phyloP scores from a whole-genome alignment of 371 early-diverging fungal species.

The Rhizopus stolonifer region DNA sequence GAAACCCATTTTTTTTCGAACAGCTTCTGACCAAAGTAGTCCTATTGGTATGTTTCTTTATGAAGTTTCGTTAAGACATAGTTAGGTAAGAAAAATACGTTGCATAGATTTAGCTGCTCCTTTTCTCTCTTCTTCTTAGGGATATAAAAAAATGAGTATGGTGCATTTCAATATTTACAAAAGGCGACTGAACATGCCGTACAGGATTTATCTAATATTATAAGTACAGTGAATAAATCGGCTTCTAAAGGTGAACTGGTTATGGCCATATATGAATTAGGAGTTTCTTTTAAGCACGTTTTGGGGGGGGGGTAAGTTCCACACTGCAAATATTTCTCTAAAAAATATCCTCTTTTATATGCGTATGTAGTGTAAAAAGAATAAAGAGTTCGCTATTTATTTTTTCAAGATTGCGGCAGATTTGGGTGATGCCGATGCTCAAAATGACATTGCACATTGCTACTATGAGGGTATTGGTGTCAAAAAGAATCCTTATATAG shows the following conservation, averaged over 20 bases:
- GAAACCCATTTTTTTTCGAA: conserved; percentile 72
- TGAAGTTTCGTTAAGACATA: conserved; percentile 79
- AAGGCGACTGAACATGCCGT: conserved; percentile 77
- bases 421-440: conserved; percentile 82
- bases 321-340: too few species aligned
- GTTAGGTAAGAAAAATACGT: conserved; percentile 54
- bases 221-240: conserved; percentile 22
- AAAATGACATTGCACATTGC: conserved; percentile 77
- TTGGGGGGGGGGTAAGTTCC: conserved; percentile 88
- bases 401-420: conserved; percentile 90
- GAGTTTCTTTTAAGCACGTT: conserved; percentile 82
- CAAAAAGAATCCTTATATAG: conserved; percentile 72
- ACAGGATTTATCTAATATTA: conserved; percentile 48
- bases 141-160: conserved; percentile 60
- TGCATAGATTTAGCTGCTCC: not conserved
- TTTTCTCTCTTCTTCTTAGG: conserved; percentile 43
- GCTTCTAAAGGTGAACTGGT: conserved; percentile 62
- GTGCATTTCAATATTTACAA: conserved; percentile 73
- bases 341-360: not conserved
- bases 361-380: conserved; percentile 51
- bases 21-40: conserved; percentile 65
- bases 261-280: conserved; percentile 85
- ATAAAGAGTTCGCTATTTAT: conserved; percentile 82
- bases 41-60: conserved; percentile 80
- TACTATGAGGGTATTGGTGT: conserved; percentile 80